phyloP scores from a whole-genome alignment of 2,329 filamentous ascomycete genomes.

The Chrysosporium keratinophilum region DNA sequence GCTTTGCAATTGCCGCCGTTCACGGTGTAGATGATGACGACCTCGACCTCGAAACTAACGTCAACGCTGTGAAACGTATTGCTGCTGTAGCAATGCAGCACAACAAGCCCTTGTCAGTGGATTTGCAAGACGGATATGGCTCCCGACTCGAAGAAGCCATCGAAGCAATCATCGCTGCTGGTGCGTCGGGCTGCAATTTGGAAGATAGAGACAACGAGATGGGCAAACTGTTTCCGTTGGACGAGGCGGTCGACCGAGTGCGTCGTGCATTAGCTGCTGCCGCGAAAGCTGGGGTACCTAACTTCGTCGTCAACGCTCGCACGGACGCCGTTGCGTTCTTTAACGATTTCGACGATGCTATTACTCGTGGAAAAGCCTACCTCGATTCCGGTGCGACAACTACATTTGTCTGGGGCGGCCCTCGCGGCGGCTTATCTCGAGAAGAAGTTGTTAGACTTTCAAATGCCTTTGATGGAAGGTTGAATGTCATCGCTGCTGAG shows the following conservation, averaged over 20 bases:
- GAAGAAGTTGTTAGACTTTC: conserved; percentile 42
- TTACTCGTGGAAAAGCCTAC: conserved; percentile 47
- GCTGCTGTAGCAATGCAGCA: conserved; percentile 34
- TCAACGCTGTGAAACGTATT: conserved; percentile 40
- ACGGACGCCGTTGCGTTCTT: conserved; percentile 43
- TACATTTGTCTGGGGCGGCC: conserved; percentile 51
- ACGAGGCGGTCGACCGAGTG: conserved; percentile 43
- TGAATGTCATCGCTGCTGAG: conserved; percentile 41
- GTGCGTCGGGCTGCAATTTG: conserved; percentile 50
- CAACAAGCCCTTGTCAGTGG: conserved; percentile 45
- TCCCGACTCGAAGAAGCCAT: conserved; percentile 39
- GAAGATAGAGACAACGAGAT: conserved; percentile 42
- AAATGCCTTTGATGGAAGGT: conserved; percentile 39
- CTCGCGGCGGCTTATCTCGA: conserved; percentile 34
- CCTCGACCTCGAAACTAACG: conserved; percentile 43
- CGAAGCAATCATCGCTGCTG: conserved; percentile 38
- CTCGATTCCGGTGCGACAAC: conserved; percentile 49
- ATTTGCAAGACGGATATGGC: conserved; percentile 53
- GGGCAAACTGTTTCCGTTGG: conserved; percentile 31
- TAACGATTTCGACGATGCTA: conserved; percentile 38
- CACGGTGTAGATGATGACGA: conserved; percentile 40
- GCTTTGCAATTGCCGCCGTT: conserved; percentile 42
- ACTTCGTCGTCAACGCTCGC: conserved; percentile 50
- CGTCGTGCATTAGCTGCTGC: conserved; percentile 21
- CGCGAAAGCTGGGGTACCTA: conserved; percentile 39